Evolutionary conservation across 228 moss, liverwort and hornwort genomes (phyloP), one percentile per base, ranked within the genome.

Genomic region (Sphagnum fallax): DNA sequence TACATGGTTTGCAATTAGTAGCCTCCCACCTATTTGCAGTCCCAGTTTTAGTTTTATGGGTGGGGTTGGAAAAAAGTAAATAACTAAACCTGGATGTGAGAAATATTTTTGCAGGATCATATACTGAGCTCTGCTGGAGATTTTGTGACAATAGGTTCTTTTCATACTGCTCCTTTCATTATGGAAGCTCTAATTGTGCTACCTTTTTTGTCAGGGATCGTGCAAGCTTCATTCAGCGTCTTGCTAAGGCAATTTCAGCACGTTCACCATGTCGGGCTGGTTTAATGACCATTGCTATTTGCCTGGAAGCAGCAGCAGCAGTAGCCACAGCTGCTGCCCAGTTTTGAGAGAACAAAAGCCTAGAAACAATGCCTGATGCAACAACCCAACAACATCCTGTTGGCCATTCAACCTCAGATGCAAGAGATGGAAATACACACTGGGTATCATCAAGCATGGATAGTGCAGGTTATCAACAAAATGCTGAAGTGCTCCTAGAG

Each of bases 251-350:
- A 73, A 70, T 88, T 61, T 78, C 82, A 50, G 80, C 85, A 64
- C 79, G 71, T 69, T 61, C 69, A 49, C 87, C 81, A 77, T 74
- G 85, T 60, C 78, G 88, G 72, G 76, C 88, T 69, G 85, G 92
- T 18, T 80, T 95, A 72, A 79, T 92, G 82, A 77, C 87, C 52
- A 79, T 91, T 65, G 70, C 85, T 60, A 57, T 78, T 47, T 88
- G 90, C 59, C 74, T 95, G 74, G 88, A 88, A 81, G 90, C 91
- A 69, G 88, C 90, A 77, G 80, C 87, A 50, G 75, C 79, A n/a
- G 84, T 81, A 73, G 65, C 73, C 67, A 70, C 80, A 16, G 6
- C 70, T 13, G 67, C 50, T 6, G 67, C 52, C 65, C 65, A 48
- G 49, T 49, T 6, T 50, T 66, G 52, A 9, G 6, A 48, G 4